Evolutionary conservation across 2,329 filamentous ascomycete genomes (phyloP).

Genomic region (Fusarium siculi): DNA sequence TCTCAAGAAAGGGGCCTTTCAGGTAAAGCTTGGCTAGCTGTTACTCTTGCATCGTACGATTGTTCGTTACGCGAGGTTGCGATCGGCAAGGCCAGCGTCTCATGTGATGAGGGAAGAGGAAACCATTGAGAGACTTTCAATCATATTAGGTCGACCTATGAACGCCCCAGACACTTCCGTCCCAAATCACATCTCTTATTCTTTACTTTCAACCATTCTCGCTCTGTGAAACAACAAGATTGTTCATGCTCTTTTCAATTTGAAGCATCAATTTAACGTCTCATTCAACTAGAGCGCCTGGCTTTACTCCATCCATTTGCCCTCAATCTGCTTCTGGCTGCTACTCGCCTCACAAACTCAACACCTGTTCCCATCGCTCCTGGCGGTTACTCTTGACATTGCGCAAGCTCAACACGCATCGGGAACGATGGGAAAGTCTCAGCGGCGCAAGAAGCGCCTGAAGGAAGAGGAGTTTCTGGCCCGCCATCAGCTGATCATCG

Average conservation of each 20-base stretch:
- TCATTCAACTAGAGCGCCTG: too few species aligned
- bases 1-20: too few species aligned
- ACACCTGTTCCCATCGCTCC: accelerated
- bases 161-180: too few species aligned
- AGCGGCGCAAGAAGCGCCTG: not conserved
- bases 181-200: not conserved
- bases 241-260: not conserved
- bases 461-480: not conserved
- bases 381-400: not conserved
- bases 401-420: not conserved
- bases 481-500: not conserved
- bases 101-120: not conserved
- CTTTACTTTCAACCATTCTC: not conserved
- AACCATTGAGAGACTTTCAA: too few species aligned
- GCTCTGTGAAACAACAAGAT: not conserved
- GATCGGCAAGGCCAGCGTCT: not conserved
- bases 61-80: too few species aligned
- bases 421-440: not conserved
- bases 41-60: not conserved
- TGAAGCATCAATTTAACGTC: too few species aligned
- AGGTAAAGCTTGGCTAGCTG: not conserved
- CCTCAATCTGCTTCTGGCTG: not conserved
- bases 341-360: not conserved
- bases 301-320: not conserved
- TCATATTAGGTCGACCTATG: too few species aligned